These are phyloP conservation scores for Stellera chamaejasme DNA, from an alignment of 345 rosid genomes.

Conservation along the genomic window DNA sequence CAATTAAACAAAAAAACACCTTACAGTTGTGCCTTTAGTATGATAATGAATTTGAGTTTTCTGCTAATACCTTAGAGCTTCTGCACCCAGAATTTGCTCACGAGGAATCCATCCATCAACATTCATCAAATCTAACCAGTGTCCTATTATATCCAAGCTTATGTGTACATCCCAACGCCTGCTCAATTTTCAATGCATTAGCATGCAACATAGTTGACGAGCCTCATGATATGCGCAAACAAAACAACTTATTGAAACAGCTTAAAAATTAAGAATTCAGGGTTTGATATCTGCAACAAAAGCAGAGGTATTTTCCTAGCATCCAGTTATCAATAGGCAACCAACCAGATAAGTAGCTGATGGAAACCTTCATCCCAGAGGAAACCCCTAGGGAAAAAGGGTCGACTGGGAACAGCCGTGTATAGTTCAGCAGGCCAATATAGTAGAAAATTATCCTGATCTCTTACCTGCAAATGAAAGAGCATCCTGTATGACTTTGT, in stretches of 20 bases:
- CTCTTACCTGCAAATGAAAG: slow-evolving; percentile 40
- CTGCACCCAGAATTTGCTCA: slow-evolving; percentile 88
- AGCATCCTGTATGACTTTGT: slow-evolving; percentile 24
- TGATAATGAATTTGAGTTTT: slow-evolving; percentile 9
- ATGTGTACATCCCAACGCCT: slow-evolving; percentile 92
- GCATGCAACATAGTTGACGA: slow-evolving; percentile 9
- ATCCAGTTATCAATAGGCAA: slow-evolving; percentile 9
- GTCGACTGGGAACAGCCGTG: slow-evolving; percentile 94
- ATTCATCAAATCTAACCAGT: slow-evolving; percentile 94
- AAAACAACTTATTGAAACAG: slow-evolving; percentile 12
- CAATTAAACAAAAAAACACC: slow-evolving; percentile 22
- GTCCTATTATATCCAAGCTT: slow-evolving; percentile 82
- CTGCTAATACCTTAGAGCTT: slow-evolving; percentile 68
- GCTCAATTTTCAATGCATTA: slow-evolving; percentile 17
- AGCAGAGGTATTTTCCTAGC: too few relatives aligned
- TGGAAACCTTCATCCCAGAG: slow-evolving; percentile 99
- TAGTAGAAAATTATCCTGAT: slow-evolving; percentile 37
- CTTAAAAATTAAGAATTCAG: not conserved
- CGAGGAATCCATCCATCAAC: slow-evolving; percentile 97
- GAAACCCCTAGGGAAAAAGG: slow-evolving; percentile 86
- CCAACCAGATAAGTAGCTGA: slow-evolving; percentile 81
- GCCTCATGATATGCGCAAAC: slow-evolving; percentile 1
- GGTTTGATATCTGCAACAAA: slow-evolving; percentile 5
- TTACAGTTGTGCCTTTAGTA: slow-evolving; percentile 1
- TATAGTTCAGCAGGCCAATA: slow-evolving; percentile 97